phyloP scores from a whole-genome alignment of 2,329 filamentous ascomycete genomes.

The Arachnomyces sp. region DNA sequence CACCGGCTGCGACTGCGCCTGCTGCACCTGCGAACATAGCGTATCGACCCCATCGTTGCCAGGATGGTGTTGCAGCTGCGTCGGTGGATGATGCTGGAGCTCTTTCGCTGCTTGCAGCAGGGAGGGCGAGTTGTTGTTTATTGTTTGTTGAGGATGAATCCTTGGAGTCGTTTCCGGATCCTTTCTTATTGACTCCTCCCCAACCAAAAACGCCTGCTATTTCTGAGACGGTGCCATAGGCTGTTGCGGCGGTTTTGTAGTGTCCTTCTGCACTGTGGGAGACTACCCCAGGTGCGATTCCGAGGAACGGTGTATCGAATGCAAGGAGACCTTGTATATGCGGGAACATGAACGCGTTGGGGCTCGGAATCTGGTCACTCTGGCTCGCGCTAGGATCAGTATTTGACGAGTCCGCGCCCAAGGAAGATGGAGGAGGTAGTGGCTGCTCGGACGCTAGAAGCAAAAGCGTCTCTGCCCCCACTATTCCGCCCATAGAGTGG shows the following conservation, averaged over 20 bases:
- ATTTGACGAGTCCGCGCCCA: not conserved
- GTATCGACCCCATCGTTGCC: constrained; percentile 77
- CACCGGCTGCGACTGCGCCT: constrained; percentile 72
- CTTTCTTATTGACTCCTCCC: constrained; percentile 44
- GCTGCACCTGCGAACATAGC: constrained; percentile 78
- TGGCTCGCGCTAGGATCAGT: too few relatives aligned
- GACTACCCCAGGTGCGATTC: constrained; percentile 43
- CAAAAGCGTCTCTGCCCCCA: constrained; percentile 81
- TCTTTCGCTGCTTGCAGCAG: constrained; percentile 26
- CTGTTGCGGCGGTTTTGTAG: constrained; percentile 65
- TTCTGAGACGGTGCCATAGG: constrained; percentile 61
- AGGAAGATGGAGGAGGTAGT: constrained; percentile 25
- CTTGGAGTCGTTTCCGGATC: constrained; percentile 15
- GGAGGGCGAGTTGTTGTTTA: constrained; percentile 20
- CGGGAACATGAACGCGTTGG: constrained; percentile 69
- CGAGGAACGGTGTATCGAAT: constrained; percentile 82
- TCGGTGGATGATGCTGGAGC: constrained; percentile 35
- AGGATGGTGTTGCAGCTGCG: constrained; percentile 44
- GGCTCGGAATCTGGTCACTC: constrained; percentile 12
- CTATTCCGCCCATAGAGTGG: constrained; percentile 89
- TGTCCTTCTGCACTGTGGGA: constrained; percentile 67
- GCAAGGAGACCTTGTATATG: constrained; percentile 84
- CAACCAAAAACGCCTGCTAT: constrained; percentile 59
- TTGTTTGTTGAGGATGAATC: constrained; percentile 17
- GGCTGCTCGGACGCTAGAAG: constrained; percentile 62